Percentiles rank a stretch among this genome's conserved stretches.
Evolutionary conservation across 2,329 filamentous ascomycete genomes (phyloP).

Genomic region (Nannizziopsis barbatae): DNA sequence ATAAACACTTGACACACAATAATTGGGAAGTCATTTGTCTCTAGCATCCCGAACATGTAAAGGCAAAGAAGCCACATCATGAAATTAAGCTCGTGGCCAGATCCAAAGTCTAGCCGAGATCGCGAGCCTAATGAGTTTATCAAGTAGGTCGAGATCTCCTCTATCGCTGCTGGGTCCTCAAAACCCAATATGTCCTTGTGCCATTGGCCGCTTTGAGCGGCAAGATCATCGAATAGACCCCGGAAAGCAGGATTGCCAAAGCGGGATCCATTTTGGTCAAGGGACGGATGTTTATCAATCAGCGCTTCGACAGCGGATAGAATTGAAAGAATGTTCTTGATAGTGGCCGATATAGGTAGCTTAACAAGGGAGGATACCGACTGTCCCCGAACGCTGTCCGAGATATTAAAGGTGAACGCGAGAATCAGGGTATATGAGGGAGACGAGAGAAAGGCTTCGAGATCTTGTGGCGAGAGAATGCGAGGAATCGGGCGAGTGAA

Average conservation of each 20-base stretch:
- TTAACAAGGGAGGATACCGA: slow-evolving; percentile 52
- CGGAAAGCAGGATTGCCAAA: slow-evolving; percentile 94
- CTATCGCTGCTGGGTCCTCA: slow-evolving; percentile 40
- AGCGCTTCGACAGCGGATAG: slow-evolving; percentile 58
- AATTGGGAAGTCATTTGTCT: slow-evolving; percentile 55
- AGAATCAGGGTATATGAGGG: slow-evolving; percentile 63
- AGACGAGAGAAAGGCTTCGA: slow-evolving; percentile 68
- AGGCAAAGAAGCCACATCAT: slow-evolving; percentile 93
- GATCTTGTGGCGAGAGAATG: slow-evolving; percentile 71
- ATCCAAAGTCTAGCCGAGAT: slow-evolving; percentile 86
- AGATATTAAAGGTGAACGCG: slow-evolving; percentile 75
- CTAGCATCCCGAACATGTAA: slow-evolving; percentile 61
- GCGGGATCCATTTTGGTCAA: slow-evolving; percentile 76
- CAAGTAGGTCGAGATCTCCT: slow-evolving; percentile 71
- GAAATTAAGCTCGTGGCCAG: slow-evolving; percentile 95
- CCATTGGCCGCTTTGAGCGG: slow-evolving; percentile 31
- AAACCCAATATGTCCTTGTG: slow-evolving; percentile 33
- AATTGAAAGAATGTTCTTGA: slow-evolving; percentile 56
- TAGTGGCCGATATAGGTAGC: slow-evolving; percentile 35
- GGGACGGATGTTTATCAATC: slow-evolving; percentile 59
- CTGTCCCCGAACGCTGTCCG: slow-evolving; percentile 64
- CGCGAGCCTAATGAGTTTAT: slow-evolving; percentile 75
- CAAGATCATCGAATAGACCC: slow-evolving; percentile 53
- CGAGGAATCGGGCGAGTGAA: slow-evolving; percentile 62
- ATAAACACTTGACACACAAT: slow-evolving; percentile 69